A percentile compares a stretch with the other conserved stretches of the same genome.
Conservation (phyloP, 1,139 yeast species). For the Suhomyces yuchorum region DNA sequence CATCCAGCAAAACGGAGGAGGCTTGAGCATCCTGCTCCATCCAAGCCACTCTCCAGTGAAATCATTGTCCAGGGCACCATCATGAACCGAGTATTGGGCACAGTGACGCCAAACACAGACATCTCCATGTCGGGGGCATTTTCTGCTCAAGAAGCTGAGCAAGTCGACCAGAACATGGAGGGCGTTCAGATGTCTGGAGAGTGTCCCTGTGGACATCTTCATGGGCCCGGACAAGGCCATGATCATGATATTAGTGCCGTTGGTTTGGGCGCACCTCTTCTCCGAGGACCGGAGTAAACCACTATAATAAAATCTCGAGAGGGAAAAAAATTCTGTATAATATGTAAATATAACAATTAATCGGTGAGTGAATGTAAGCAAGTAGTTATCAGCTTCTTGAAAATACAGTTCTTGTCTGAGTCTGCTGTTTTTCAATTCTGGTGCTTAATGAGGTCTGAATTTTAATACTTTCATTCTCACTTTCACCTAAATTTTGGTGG, state of each 20-base stretch:
- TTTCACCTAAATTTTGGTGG: no score
- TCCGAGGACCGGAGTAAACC: conserved; percentile 38
- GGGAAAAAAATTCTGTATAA: neutral
- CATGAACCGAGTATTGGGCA: conserved; percentile 13
- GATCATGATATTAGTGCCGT: conserved; percentile 34
- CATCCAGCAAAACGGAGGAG: conserved; percentile 14
- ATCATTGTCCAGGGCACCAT: conserved; percentile 13
- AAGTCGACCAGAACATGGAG: conserved; percentile 1
- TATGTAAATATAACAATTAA: conserved; percentile 1
- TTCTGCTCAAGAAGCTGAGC: neutral
- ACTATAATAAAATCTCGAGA: neutral
- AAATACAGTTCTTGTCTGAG: no score
- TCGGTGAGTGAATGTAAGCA: neutral
- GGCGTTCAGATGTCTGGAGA: conserved; percentile 7
- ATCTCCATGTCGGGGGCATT: neutral
- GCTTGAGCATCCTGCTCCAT: conserved; percentile 15
- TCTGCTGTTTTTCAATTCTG: no score
- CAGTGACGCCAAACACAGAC: conserved; percentile 14
- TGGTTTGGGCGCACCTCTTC: conserved; percentile 31
- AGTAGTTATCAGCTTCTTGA: neutral
- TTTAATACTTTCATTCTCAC: no score
- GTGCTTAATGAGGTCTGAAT: no score
- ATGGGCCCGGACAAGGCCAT: conserved; percentile 38
- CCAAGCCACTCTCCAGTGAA: neutral
- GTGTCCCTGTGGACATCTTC: conserved; percentile 41